Percentiles rank a stretch among this genome's conserved stretches.
Conservation (phyloP, 1,139 yeast genomes). For the Suhomyces anneliseae region DNA sequence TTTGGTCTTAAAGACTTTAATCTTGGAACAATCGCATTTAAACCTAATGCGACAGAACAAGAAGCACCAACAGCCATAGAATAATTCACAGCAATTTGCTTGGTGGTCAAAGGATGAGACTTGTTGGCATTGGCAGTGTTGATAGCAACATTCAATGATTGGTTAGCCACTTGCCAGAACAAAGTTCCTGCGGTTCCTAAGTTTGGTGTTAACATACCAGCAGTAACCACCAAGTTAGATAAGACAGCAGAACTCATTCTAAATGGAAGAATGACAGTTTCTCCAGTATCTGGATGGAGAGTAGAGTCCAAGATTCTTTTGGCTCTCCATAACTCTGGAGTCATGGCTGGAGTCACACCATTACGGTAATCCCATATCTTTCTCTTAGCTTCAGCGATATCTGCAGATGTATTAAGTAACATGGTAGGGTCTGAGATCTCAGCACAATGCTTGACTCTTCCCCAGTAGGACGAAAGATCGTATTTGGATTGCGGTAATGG, state of each 20-base stretch:
- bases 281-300: conserved; percentile 94
- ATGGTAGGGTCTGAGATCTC: conserved; percentile 91
- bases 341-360: conserved; percentile 62
- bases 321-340: conserved; percentile 87
- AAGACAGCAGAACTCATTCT: conserved; percentile 96
- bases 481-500: conserved; percentile 75
- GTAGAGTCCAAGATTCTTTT: conserved; percentile 84
- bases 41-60: conserved; percentile 91
- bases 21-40: conserved; percentile 83
- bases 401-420: conserved; percentile 68
- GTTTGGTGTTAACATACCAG: conserved; percentile 96
- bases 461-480: conserved; percentile 83
- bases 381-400: conserved; percentile 63
- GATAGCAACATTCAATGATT: conserved; percentile 92
- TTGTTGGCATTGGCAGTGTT: conserved; percentile 96
- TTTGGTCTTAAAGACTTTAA: conserved; percentile 65
- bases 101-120: conserved; percentile 81
- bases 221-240: conserved; percentile 90
- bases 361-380: conserved; percentile 70
- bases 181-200: conserved; percentile 86
- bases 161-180: conserved; percentile 98
- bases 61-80: conserved; percentile 90
- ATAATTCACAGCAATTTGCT: conserved; percentile 76
- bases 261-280: conserved; percentile 86
- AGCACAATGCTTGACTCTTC: conserved; percentile 91